These are phyloP conservation scores for Magnaporthales sp. DNA, from an alignment of 2,329 filamentous ascomycete species.

Conservation along the genomic window DNA sequence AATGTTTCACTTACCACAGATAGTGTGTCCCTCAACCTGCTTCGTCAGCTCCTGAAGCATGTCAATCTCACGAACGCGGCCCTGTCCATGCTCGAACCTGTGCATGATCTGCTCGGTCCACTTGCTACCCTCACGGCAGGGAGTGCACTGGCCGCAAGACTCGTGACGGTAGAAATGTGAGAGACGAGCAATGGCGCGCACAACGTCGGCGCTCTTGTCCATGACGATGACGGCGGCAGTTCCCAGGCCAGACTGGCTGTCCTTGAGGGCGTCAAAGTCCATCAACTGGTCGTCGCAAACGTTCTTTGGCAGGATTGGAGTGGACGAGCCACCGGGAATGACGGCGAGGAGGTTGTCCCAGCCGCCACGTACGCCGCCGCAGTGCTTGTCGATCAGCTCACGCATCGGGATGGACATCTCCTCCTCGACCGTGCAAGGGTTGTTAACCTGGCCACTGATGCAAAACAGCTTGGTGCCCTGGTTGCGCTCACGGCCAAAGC, in stretches of 20 bases:
- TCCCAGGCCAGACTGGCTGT: conserved; percentile 92
- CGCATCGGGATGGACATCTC: conserved; percentile 97
- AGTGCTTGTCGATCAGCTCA: conserved; percentile 97
- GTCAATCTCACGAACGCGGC: conserved; percentile 87
- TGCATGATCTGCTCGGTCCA: conserved; percentile 99
- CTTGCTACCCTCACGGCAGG: conserved; percentile 97
- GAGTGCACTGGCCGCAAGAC: conserved; percentile 96
- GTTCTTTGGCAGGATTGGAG: conserved; percentile 82
- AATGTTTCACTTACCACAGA: conserved; percentile 60
- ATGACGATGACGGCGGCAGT: conserved; percentile 98
- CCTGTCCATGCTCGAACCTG: conserved; percentile 87
- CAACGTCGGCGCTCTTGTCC: conserved; percentile 96
- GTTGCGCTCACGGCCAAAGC: conserved; percentile 93
- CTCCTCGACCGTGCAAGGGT: conserved; percentile 95
- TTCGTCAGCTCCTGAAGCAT: conserved; percentile 99
- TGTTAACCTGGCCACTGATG: conserved; percentile 98
- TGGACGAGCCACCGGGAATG: conserved; percentile 94
- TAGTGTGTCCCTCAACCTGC: conserved; percentile 98
- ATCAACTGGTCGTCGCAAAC: conserved; percentile 94
- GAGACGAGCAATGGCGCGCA: conserved; percentile 85
- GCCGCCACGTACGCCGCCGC: conserved; percentile 88
- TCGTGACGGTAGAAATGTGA: conserved; percentile 98
- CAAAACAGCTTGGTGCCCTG: conserved; percentile 96
- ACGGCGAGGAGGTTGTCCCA: conserved; percentile 97
- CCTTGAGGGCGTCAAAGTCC: conserved; percentile 98